Conservation (phyloP, 129 eudicot genomes). For the Silybum marianum region DNA sequence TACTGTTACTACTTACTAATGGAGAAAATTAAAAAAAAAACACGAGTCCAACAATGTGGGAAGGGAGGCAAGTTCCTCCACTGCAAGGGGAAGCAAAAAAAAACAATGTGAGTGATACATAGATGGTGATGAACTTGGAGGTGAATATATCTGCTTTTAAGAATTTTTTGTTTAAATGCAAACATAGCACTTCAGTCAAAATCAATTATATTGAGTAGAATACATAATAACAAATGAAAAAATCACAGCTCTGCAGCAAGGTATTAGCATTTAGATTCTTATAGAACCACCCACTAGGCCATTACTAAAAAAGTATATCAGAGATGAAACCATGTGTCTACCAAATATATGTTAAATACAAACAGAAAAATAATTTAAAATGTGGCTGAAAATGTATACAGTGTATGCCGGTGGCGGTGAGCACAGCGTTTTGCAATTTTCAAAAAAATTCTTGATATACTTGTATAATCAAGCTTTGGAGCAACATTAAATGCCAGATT, state of each 20-base stretch:
- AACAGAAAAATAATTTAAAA: background rate
- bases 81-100: too few relatives aligned
- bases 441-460: background rate
- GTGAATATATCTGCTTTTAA: background rate
- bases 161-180: background rate
- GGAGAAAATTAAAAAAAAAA: background rate
- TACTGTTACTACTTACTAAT: too few relatives aligned
- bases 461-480: background rate
- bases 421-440: too few relatives aligned
- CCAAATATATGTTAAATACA: background rate
- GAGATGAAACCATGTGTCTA: background rate
- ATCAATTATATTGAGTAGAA: background rate
- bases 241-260: background rate
- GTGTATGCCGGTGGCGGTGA: background rate
- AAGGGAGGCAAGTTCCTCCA: too few relatives aligned
- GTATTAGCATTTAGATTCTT: background rate
- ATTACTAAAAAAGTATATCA: background rate
- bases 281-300: background rate
- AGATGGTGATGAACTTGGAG: background rate
- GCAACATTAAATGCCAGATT: background rate
- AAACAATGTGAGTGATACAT: too few relatives aligned
- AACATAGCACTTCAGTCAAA: background rate
- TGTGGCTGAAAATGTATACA: background rate
- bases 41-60: too few relatives aligned
- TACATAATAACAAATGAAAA: background rate